Evolutionary conservation across 306 rosid species (phyloP).

Genomic region (Echinosophora koreensis): DNA sequence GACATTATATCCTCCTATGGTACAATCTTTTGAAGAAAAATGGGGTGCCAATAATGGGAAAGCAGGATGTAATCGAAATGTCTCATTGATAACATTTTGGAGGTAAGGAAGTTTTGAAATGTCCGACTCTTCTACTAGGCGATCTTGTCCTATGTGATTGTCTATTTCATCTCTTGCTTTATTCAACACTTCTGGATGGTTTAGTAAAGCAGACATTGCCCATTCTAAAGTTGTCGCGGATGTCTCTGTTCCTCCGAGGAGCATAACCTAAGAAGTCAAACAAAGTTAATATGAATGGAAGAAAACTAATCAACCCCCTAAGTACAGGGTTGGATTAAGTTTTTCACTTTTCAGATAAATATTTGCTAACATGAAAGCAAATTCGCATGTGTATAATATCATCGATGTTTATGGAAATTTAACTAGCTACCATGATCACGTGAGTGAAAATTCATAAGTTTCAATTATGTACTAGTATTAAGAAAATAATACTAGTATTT

Average conservation of each 20-base stretch:
- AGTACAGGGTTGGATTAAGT: background rate
- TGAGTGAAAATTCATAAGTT: too few species aligned
- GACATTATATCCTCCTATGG: constrained; percentile 43
- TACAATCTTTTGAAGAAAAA: constrained; percentile 41
- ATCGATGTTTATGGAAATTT: too few species aligned
- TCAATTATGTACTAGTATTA: too few species aligned
- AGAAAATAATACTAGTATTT: too few species aligned
- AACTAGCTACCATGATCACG: too few species aligned
- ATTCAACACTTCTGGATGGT: constrained; percentile 41
- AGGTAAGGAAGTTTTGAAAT: constrained; percentile 43
- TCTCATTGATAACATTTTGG: constrained; percentile 38
- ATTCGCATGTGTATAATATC: background rate
- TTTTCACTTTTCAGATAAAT: background rate
- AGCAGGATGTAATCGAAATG: constrained; percentile 45
- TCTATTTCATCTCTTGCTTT: constrained; percentile 46
- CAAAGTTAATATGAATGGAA: background rate
- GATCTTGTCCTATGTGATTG: constrained; percentile 24
- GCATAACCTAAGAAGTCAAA: constrained; percentile 41
- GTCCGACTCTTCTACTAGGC: constrained; percentile 37
- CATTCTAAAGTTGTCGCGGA: constrained; percentile 46
- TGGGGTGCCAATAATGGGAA: constrained; percentile 41
- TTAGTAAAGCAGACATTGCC: constrained; percentile 47
- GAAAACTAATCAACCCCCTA: background rate
- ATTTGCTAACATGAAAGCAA: background rate
- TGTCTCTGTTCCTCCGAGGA: constrained; percentile 47